These are phyloP conservation scores for Eremochloa ophiuroides DNA, from an alignment of 176 grass and related monocot species.

Conservation along the genomic window DNA sequence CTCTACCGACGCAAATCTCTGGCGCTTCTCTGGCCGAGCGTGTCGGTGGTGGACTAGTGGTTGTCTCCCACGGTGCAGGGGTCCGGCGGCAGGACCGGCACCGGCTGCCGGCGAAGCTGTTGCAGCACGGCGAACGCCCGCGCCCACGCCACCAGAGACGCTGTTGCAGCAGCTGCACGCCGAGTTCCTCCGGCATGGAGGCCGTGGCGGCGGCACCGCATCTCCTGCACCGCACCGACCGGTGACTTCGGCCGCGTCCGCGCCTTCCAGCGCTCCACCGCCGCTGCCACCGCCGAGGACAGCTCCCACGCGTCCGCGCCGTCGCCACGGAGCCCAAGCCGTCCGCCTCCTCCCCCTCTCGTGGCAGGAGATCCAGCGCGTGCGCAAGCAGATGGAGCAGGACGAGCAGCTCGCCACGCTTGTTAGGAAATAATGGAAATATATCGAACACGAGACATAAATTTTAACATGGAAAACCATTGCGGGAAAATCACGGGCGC, in stretches of 20 bases:
- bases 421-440: too few relatives aligned
- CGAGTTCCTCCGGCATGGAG: constrained; percentile 42
- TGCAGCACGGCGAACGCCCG: too few relatives aligned
- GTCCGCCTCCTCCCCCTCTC: constrained; percentile 1
- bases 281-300: too few relatives aligned
- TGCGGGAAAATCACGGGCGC: too few relatives aligned
- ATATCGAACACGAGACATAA: too few relatives aligned
- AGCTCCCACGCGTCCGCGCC: constrained; percentile 42
- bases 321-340: constrained; percentile 62
- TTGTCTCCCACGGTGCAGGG: too few relatives aligned
- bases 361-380: constrained; percentile 70
- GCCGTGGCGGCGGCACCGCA: constrained; percentile 52
- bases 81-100: too few relatives aligned
- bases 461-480: too few relatives aligned
- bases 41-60: too few relatives aligned
- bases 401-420: constrained; percentile 84
- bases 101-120: too few relatives aligned
- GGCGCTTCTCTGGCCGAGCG: too few relatives aligned
- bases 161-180: not conserved
- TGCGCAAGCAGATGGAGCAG: constrained; percentile 98
- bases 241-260: constrained; percentile 52
- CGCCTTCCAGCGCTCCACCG: not conserved
- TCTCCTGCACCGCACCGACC: constrained; percentile 66
- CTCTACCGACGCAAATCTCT: too few relatives aligned
- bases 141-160: not conserved